Percentiles rank a stretch among this genome's conserved stretches.
Evolutionary conservation across 106 monocot genomes (phyloP).

Genomic region (Allium cepa): DNA sequence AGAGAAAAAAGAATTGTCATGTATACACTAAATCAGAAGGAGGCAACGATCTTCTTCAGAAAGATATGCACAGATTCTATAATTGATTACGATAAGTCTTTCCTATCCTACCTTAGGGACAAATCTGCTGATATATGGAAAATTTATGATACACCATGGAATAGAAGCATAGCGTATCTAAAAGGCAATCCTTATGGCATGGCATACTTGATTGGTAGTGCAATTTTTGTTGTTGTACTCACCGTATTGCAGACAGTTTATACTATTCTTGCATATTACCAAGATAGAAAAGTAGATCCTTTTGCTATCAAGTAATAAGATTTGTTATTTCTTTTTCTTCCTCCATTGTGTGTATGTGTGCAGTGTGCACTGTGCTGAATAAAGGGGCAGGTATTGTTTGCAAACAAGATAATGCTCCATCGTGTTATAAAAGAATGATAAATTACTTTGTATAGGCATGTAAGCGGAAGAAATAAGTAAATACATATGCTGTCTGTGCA

Average conservation of each 20-base stretch:
- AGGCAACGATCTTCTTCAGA: slow-evolving; percentile 37
- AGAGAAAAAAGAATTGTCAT: slow-evolving; percentile 29
- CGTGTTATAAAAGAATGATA: too few relatives aligned
- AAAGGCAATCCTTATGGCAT: slow-evolving; percentile 32
- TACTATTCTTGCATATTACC: neutral
- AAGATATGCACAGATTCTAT: slow-evolving; percentile 35
- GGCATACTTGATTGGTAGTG: slow-evolving; percentile 33
- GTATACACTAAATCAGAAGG: slow-evolving; percentile 31
- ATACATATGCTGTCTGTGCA: too few relatives aligned
- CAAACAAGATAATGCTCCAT: too few relatives aligned
- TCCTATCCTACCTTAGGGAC: slow-evolving; percentile 13
- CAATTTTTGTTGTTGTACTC: slow-evolving; percentile 35
- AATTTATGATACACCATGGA: slow-evolving; percentile 34
- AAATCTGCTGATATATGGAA: slow-evolving; percentile 30
- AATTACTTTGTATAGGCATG: too few relatives aligned
- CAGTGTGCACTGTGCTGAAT: too few relatives aligned
- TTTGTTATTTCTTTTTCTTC: too few relatives aligned
- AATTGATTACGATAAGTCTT: slow-evolving; percentile 32
- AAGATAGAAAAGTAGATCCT: neutral
- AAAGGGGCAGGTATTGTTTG: too few relatives aligned
- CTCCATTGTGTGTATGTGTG: too few relatives aligned
- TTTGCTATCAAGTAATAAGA: too few relatives aligned
- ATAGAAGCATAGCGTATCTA: slow-evolving; percentile 28
- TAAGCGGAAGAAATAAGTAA: too few relatives aligned
- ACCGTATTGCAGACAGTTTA: slow-evolving; percentile 29